Evolutionary conservation across 2,329 filamentous ascomycete genomes (phyloP).

Genomic region (Hymenoscyphus linearis): DNA sequence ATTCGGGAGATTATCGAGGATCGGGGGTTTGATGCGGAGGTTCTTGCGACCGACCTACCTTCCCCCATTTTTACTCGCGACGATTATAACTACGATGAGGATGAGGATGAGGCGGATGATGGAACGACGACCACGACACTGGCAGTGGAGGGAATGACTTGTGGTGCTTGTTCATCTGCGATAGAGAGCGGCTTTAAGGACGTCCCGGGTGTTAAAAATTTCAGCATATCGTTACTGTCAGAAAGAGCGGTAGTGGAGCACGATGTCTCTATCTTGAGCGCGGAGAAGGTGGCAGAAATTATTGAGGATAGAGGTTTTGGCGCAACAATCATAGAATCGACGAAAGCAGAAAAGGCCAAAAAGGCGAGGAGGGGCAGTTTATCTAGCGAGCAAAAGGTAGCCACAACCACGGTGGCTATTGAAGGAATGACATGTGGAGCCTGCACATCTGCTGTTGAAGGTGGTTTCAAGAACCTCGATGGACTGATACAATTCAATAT

Average conservation of each 20-base stretch:
- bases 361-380: constrained; percentile 28
- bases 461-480: constrained; percentile 69
- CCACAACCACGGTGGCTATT: constrained; percentile 80
- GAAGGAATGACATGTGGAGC: constrained; percentile 98
- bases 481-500: constrained; percentile 90
- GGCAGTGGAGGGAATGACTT: constrained; percentile 84
- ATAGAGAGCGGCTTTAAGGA: constrained; percentile 76
- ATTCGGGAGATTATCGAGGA: constrained; percentile 86
- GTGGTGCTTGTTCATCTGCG: constrained; percentile 81
- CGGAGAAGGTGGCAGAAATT: constrained; percentile 50
- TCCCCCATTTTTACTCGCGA: constrained; percentile 40
- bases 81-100: constrained; percentile 32
- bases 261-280: constrained; percentile 50
- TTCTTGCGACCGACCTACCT: constrained; percentile 76
- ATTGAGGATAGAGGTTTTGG: constrained; percentile 74
- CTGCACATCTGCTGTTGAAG: constrained; percentile 87
- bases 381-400: constrained; percentile 35
- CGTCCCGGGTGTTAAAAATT: constrained; percentile 65
- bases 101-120: constrained; percentile 30
- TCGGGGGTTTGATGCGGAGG: constrained; percentile 82
- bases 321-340: constrained; percentile 70
- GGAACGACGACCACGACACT: constrained; percentile 64
- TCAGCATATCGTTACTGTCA: constrained; percentile 78
- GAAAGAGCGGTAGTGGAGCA: constrained; percentile 84
- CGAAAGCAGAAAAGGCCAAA: constrained; percentile 38